Evolutionary conservation across 2,329 filamentous ascomycete species (phyloP).

Genomic region (Didymella lethalis): DNA sequence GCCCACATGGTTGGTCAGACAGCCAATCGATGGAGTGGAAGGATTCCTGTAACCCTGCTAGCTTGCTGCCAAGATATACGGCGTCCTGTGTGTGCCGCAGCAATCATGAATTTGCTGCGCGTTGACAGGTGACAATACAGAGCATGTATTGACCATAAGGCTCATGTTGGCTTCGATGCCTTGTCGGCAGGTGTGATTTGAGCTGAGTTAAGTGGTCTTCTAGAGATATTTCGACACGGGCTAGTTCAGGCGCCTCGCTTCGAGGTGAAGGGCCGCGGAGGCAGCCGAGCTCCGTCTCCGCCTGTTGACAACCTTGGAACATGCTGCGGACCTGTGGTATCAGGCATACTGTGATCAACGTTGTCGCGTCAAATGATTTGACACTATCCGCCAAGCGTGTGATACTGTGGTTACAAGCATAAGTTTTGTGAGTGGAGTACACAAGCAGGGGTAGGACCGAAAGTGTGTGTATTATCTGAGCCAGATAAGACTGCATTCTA

Average conservation of each 20-base stretch:
- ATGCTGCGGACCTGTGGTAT: too few relatives aligned
- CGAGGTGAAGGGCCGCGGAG: neutral
- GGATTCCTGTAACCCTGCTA: neutral
- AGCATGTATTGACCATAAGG: neutral
- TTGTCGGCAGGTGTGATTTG: neutral
- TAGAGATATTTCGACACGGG: neutral
- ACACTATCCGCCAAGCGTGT: too few relatives aligned
- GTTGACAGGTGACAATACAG: neutral
- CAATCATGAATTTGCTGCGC: neutral
- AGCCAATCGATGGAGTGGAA: neutral
- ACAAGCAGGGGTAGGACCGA: too few relatives aligned
- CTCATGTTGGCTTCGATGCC: neutral
- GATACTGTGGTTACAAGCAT: too few relatives aligned
- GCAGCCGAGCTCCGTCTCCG: neutral
- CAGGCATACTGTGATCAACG: too few relatives aligned
- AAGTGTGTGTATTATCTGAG: too few relatives aligned
- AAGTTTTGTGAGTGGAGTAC: too few relatives aligned
- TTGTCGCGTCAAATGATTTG: too few relatives aligned
- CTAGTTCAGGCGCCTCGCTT: neutral
- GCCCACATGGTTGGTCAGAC: neutral
- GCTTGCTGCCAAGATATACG: neutral
- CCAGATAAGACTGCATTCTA: too few relatives aligned
- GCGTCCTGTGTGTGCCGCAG: neutral
- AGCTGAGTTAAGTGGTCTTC: neutral
- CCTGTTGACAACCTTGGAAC: neutral